phyloP scores from a whole-genome alignment of 768 basidiomycete genomes.

The Tricholoma matsutake region DNA sequence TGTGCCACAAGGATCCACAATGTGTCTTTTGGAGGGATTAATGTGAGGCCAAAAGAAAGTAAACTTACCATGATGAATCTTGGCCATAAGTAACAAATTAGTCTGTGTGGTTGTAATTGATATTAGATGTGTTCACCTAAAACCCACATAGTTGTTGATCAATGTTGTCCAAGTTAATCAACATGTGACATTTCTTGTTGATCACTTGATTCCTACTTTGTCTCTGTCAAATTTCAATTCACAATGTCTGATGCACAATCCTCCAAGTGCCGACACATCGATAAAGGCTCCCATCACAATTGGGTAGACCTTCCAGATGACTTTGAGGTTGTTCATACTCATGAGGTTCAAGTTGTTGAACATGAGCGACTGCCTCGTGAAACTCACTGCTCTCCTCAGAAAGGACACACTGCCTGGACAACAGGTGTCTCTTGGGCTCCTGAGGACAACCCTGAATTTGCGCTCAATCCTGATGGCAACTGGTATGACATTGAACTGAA shows the following conservation, averaged over 20 bases:
- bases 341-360: not conserved
- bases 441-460: slow-evolving; percentile 2
- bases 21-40: not conserved
- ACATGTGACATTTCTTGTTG: not conserved
- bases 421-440: not conserved
- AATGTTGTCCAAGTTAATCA: not conserved
- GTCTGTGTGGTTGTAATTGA: too few relatives aligned
- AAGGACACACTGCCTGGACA: not conserved
- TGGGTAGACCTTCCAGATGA: not conserved
- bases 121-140: too few relatives aligned
- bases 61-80: not conserved
- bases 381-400: slow-evolving; percentile 1
- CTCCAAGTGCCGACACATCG: not conserved
- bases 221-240: not conserved
- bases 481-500: slow-evolving; percentile 5
- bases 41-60: not conserved
- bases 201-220: not conserved
- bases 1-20: not conserved
- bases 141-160: not conserved
- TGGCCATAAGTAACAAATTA: too few relatives aligned
- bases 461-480: slow-evolving; percentile 5
- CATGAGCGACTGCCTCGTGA: not conserved
- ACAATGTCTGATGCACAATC: not conserved
- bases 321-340: not conserved
- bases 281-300: not conserved